Conservation (phyloP, 805 yeast species). For the Pichia phayaonensis region DNA sequence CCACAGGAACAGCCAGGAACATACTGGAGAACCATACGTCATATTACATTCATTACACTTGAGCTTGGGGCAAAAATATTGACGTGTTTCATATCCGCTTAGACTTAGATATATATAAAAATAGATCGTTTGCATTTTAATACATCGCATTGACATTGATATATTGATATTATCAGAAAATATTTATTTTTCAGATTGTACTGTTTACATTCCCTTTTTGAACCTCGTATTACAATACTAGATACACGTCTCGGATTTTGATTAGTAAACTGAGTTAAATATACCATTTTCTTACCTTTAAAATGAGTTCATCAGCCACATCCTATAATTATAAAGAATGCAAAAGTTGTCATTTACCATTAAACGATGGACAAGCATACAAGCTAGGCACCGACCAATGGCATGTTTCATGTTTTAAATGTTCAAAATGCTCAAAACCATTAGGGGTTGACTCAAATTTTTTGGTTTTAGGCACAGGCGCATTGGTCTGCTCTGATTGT, state of each 20-base stretch:
- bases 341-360: slow-evolving; percentile 40
- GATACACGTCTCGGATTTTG: background rate
- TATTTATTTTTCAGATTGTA: background rate
- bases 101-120: background rate
- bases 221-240: background rate
- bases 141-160: background rate
- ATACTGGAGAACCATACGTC: background rate
- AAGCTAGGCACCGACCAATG: slow-evolving; percentile 92
- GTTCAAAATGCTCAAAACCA: slow-evolving; percentile 73
- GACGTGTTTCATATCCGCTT: background rate
- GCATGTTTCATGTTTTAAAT: slow-evolving; percentile 90
- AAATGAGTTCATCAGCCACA: slow-evolving; percentile 7
- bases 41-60: background rate
- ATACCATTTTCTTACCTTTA: background rate
- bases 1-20: background rate
- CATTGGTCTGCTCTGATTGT: slow-evolving; percentile 81
- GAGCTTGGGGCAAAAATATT: background rate
- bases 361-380: slow-evolving; percentile 88
- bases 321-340: slow-evolving; percentile 19
- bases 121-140: background rate
- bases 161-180: background rate
- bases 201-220: background rate
- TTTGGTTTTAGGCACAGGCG: slow-evolving; percentile 87
- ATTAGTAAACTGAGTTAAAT: too few relatives aligned
- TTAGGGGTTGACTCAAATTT: slow-evolving; percentile 86